These are phyloP conservation scores for Hypoxylon rubiginosum DNA, from an alignment of 2,329 filamentous ascomycete genomes.

Conservation along the genomic window DNA sequence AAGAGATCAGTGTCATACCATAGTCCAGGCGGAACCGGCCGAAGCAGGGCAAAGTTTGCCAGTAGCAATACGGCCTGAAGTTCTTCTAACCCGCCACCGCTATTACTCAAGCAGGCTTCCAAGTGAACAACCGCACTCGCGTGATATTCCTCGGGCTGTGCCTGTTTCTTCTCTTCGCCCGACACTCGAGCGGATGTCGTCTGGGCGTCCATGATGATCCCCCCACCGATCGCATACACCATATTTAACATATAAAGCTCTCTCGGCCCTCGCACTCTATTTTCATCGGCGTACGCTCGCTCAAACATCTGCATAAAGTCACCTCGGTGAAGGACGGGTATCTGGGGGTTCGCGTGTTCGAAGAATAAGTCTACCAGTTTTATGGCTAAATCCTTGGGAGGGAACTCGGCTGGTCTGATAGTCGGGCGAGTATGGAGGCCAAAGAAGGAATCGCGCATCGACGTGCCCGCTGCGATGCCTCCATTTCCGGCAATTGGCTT, in stretches of 20 bases:
- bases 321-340: slow-evolving; percentile 88
- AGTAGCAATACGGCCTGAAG: slow-evolving; percentile 92
- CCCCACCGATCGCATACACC: slow-evolving; percentile 94
- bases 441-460: slow-evolving; percentile 96
- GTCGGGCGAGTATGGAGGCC: slow-evolving; percentile 92
- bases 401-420: slow-evolving; percentile 88
- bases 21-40: slow-evolving; percentile 91
- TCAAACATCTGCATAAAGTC: slow-evolving; percentile 94
- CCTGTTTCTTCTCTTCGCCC: slow-evolving; percentile 59
- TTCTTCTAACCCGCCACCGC: slow-evolving; percentile 91
- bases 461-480: slow-evolving; percentile 72
- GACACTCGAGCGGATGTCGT: slow-evolving; percentile 57
- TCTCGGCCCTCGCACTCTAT: slow-evolving; percentile 76
- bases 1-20: slow-evolving; percentile 73
- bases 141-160: slow-evolving; percentile 95
- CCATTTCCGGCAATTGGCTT: slow-evolving; percentile 63
- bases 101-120: slow-evolving; percentile 86
- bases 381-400: slow-evolving; percentile 78
- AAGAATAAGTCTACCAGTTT: slow-evolving; percentile 88
- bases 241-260: slow-evolving; percentile 97
- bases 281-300: slow-evolving; percentile 78
- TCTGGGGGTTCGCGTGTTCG: slow-evolving; percentile 95
- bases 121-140: slow-evolving; percentile 93
- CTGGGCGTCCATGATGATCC: slow-evolving; percentile 82
- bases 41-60: slow-evolving; percentile 89